Base-by-base conservation (phyloP, 2,329 filamentous ascomycete genomes). In the Neophaeococcomyces mojaviensis region DNA sequence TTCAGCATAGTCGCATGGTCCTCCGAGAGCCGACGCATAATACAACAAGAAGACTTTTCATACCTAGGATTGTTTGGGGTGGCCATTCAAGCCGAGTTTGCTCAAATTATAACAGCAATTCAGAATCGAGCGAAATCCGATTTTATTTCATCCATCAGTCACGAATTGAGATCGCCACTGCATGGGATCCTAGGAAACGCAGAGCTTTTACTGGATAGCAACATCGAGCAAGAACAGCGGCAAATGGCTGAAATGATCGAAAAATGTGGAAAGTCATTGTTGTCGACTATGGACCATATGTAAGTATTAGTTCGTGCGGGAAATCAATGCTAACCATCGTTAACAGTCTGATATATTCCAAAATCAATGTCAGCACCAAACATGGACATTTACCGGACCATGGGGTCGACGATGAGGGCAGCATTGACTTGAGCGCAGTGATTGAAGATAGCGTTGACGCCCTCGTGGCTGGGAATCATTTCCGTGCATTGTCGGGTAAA, bases 101-200 rank as follows among this genome's bases (percentile, higher is more conserved):
- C 26, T 28, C 39, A 24, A 31, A 16, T 41, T 4, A 9, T 19
- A 39, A 20, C 36, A 39, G 36, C 15, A 6, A 24, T 24, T 8
- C 15, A 19, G 18, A 39, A 39, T 20, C 15, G 20, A 19, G 36
- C 36, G 8, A 77, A 78, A 48, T 67, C 68, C 1, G 72, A 74
- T 10, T 73, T 78, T 35, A 67, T 78, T 13, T 68, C 69, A 0
- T 71, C 68, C 0, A 71, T 77, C 20, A 71, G 67, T 22, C 74
- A 77, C 52, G 74, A 78, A 49, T 60, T 77, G 6, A 62, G 72
- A 3, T 68, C 59, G 30, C 74, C 66, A 18, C 59, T 69, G 31
- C 74, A 70, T 44, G 72, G 68, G 22, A 67, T 70, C 28, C 59
- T 71, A 13, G 72, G 70, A 1, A 73, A 69, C n/a, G 62, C 68